Conservation (phyloP, 2,329 filamentous ascomycete species). For the Hypoxylon sp. region DNA sequence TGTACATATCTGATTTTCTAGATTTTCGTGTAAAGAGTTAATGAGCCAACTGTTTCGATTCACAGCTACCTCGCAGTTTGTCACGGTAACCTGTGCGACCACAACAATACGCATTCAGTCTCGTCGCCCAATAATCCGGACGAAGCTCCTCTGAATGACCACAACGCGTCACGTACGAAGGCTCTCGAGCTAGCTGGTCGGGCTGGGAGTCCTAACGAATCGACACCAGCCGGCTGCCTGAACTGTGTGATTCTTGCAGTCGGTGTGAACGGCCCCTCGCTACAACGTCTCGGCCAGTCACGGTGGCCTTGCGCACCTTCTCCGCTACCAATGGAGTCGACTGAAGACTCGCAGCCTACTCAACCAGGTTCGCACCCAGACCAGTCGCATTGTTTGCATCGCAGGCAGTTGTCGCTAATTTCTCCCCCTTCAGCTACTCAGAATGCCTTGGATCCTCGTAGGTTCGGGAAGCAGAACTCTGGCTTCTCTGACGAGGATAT, state of each 20-base stretch:
- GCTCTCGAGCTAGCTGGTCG: conserved; percentile 29
- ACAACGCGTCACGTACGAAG: conserved; percentile 21
- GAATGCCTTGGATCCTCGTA: conserved; percentile 82
- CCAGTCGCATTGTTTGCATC: neutral
- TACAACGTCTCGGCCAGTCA: conserved; percentile 20
- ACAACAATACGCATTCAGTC: conserved; percentile 28
- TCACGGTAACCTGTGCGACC: conserved; percentile 33
- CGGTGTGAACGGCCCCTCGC: conserved; percentile 34
- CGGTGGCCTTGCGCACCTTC: conserved; percentile 26
- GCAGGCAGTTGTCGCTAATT: conserved; percentile 20
- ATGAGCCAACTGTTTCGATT: conserved; percentile 27
- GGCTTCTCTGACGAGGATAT: conserved; percentile 86
- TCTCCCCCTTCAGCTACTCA: conserved; percentile 72
- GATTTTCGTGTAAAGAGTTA: neutral
- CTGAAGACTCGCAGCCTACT: conserved; percentile 51
- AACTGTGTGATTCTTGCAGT: conserved; percentile 44
- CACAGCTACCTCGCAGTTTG: conserved; percentile 27
- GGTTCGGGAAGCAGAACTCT: conserved; percentile 82
- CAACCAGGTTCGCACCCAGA: conserved; percentile 48
- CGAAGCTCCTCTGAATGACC: conserved; percentile 33
- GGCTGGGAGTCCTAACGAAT: conserved; percentile 24
- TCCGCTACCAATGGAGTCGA: conserved; percentile 47
- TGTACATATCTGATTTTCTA: conserved; percentile 16
- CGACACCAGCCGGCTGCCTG: conserved; percentile 45
- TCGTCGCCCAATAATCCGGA: conserved; percentile 10